Evolutionary conservation across 805 yeast genomes (phyloP).

Genomic region (Lipomyces anomalus): DNA sequence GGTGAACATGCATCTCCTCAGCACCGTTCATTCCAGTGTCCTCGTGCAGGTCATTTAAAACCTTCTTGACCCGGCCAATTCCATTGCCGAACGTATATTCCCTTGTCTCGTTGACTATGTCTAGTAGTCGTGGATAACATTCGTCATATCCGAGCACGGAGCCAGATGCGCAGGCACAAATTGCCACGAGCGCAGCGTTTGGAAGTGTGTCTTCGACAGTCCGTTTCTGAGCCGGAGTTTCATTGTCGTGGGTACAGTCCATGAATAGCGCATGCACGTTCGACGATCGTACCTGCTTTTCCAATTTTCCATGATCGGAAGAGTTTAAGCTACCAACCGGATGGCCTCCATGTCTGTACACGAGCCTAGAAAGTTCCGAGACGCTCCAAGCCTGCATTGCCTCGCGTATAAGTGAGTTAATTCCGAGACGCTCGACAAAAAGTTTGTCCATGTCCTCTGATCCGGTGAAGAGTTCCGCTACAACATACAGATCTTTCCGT

Average conservation of each 20-base stretch:
- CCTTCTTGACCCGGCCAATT: constrained; percentile 63
- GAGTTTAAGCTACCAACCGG: constrained; percentile 89
- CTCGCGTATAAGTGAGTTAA: constrained; percentile 83
- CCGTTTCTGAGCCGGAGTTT: constrained; percentile 80
- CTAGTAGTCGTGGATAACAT: constrained; percentile 72
- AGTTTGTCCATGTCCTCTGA: constrained; percentile 85
- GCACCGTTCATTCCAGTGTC: constrained; percentile 46
- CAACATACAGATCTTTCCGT: constrained; percentile 83
- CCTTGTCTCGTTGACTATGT: constrained; percentile 73
- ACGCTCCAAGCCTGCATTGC: constrained; percentile 97
- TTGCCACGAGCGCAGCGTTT: constrained; percentile 87
- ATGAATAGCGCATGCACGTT: constrained; percentile 92
- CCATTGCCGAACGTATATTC: constrained; percentile 54
- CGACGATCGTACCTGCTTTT: constrained; percentile 49
- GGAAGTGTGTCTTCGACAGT: constrained; percentile 93
- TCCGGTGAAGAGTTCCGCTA: constrained; percentile 91
- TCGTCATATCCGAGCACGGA: constrained; percentile 93
- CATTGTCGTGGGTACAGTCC: constrained; percentile 98
- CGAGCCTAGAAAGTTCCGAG: constrained; percentile 74
- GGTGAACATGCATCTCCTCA: constrained; percentile 91
- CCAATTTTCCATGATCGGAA: constrained; percentile 64
- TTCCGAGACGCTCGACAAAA: constrained; percentile 85
- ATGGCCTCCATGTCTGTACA: constrained; percentile 89
- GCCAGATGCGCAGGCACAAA: constrained; percentile 91
- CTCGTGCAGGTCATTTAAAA: constrained; percentile 34